Evolutionary conservation across 345 rosid species (phyloP), one percentile per base, ranked within the genome.

Genomic region (Gossypium arboreum): DNA sequence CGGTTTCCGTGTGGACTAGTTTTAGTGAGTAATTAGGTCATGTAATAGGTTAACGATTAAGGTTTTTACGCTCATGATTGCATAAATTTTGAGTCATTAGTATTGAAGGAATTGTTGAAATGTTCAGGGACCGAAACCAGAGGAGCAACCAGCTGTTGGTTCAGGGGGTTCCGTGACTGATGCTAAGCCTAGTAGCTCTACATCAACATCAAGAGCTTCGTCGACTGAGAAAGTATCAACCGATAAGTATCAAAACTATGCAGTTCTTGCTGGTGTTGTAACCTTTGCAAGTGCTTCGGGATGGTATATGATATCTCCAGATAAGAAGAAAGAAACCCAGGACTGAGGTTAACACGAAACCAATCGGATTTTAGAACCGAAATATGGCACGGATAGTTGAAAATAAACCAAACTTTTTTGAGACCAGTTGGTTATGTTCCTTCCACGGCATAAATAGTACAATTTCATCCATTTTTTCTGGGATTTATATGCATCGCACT

Each of bases 201-300:
- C 79, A 34, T 64, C 92, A 43, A 54, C 97, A 20, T 57, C 88
- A 0, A 83, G 93, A 63, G 78, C 79, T 34, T 34, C 41, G 27
- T 78, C 97, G 1, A 71, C 88, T 0, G 86, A 85, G 27, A 93
- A 86, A 58, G 88, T 83, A 71, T 95, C 97, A 2, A 84, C 91
- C 2, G 97, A 91, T 82, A 90, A 88, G 74, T 50, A 84, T 88
- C 73, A 87, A 52, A 95, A 93, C 83, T 93, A 93, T 71, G 98
- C 92, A 2, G 97, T 95, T 22, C 48, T 90, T 44, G 94, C 97
- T 0, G 96, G 94, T 66, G 76, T 81, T 17, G 63, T 91, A 71
- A 85, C 98, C 8, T 74, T 60, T 18, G 9, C 86, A 4, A 93
- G 90, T 78, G 91, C 96, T 20, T 59, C 89, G 25, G 99, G 99